Percentiles rank a stretch among this genome's conserved stretches.
These are phyloP conservation scores for Diaporthe citriasiana DNA, from an alignment of 2,329 filamentous ascomycete species.

Conservation along the genomic window DNA sequence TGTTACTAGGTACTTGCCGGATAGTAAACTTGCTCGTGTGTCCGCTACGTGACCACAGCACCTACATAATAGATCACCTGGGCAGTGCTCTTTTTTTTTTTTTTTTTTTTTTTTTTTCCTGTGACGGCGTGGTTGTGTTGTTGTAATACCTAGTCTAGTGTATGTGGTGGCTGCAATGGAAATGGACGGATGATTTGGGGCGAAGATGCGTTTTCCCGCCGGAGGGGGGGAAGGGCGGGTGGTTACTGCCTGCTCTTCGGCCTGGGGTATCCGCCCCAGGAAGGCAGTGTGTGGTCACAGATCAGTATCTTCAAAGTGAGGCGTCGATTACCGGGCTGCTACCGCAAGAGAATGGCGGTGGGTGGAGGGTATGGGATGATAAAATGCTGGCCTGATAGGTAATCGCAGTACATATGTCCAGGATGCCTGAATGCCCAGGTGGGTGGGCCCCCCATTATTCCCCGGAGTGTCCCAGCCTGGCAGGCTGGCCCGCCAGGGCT, in stretches of 20 bases:
- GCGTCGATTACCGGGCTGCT: not conserved
- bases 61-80: no score
- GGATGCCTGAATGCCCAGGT: not conserved
- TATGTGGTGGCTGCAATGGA: no score
- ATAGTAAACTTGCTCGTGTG: not conserved
- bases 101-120: no score
- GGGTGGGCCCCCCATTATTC: not conserved
- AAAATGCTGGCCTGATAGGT: not conserved
- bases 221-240: no score
- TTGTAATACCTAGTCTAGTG: no score
- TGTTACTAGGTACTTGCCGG: not conserved
- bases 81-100: no score
- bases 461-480: conserved; percentile 11
- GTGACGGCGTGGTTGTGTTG: no score
- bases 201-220: not conserved
- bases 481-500: conserved; percentile 4
- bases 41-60: no score
- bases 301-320: not conserved
- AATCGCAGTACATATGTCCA: not conserved
- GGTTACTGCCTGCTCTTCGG: not conserved
- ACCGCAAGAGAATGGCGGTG: conserved; percentile 2
- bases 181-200: not conserved
- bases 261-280: not conserved
- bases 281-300: not conserved
- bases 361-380: not conserved